Conservation (phyloP, 495 filamentous ascomycete genomes). For the Aspergillus avenaceus region DNA sequence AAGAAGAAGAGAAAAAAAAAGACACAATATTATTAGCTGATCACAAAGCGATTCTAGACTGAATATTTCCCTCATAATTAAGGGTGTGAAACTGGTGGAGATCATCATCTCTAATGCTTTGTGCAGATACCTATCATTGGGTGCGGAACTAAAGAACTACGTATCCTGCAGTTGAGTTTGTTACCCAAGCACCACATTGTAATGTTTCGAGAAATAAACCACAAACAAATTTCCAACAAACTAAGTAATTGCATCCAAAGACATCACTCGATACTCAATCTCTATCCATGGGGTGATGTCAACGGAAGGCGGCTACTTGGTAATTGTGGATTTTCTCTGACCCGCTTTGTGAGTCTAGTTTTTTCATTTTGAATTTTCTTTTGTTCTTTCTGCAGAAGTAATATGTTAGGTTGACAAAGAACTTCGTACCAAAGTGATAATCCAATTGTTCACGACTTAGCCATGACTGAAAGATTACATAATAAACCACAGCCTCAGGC, state of each 20-base stretch:
- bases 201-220: background rate
- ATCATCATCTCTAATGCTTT: background rate
- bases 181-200: background rate
- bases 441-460: too few relatives aligned
- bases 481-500: constrained; percentile 5
- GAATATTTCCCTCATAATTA: background rate
- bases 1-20: too few relatives aligned
- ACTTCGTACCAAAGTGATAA: too few relatives aligned
- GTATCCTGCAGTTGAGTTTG: background rate
- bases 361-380: background rate
- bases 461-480: background rate
- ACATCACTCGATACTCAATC: background rate
- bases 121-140: background rate
- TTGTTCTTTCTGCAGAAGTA: too few relatives aligned
- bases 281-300: background rate
- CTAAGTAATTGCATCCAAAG: background rate
- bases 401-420: too few relatives aligned
- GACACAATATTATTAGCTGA: background rate
- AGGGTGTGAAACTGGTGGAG: background rate
- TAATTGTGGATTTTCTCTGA: background rate
- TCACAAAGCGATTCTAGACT: background rate
- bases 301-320: background rate
- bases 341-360: background rate
- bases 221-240: background rate
- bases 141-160: background rate